These are phyloP conservation scores for Russula dissimulans DNA, from an alignment of 768 basidiomycete species.

Conservation along the genomic window DNA sequence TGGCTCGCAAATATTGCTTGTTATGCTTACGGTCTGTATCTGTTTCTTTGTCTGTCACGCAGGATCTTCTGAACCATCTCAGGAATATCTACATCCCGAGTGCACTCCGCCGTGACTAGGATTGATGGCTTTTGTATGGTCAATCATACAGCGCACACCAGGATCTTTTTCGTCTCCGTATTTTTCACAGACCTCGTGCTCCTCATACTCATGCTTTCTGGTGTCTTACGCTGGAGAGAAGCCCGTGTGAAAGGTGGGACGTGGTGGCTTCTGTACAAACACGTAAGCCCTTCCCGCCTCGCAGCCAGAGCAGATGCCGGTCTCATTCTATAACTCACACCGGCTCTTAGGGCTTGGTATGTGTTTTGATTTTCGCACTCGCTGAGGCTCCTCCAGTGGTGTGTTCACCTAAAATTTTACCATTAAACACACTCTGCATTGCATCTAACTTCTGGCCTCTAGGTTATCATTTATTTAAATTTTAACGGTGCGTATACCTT, in stretches of 20 bases:
- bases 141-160: not conserved
- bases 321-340: not conserved
- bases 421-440: no score
- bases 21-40: not conserved
- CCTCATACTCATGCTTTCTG: not conserved
- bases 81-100: not conserved
- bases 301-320: no score
- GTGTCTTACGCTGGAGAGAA: conserved; percentile 2
- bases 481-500: no score
- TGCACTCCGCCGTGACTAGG: no score
- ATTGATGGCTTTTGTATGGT: not conserved
- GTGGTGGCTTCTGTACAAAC: not conserved
- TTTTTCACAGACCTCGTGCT: not conserved
- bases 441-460: no score
- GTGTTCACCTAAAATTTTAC: no score
- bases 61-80: not conserved
- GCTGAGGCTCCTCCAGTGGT: not conserved
- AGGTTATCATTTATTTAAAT: no score
- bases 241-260: not conserved
- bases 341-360: not conserved
- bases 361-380: not conserved
- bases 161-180: not conserved
- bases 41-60: not conserved
- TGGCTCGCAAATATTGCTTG: not conserved
- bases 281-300: not conserved